These are phyloP conservation scores for Schrenkiella parvula DNA, from an alignment of 345 rosid genomes.

Conservation along the genomic window DNA sequence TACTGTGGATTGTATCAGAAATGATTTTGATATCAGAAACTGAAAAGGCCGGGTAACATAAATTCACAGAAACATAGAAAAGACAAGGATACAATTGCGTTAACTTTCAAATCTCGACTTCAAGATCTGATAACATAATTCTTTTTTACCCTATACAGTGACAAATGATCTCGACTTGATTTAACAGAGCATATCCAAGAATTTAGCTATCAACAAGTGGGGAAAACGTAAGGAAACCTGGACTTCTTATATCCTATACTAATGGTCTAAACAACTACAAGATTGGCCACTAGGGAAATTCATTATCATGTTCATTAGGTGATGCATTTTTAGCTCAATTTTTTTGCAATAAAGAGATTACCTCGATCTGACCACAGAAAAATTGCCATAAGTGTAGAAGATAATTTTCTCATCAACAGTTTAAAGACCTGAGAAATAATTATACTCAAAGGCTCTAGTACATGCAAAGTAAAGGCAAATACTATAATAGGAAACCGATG, in stretches of 20 bases:
- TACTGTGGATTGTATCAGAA: too few species aligned
- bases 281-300: background rate
- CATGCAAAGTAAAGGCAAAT: background rate
- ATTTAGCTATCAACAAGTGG: background rate
- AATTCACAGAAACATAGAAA: background rate
- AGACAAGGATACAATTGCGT: background rate
- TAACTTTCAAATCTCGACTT: background rate
- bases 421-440: background rate
- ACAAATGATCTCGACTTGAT: constrained; percentile 10
- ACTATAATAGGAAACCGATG: background rate
- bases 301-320: background rate
- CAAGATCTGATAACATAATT: constrained; percentile 35
- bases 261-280: background rate
- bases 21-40: too few species aligned
- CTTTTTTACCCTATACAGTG: constrained; percentile 34
- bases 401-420: too few species aligned
- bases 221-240: background rate
- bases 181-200: background rate
- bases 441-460: background rate
- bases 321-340: background rate
- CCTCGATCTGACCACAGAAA: background rate
- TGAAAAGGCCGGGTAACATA: too few species aligned
- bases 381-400: background rate
- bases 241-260: too few species aligned
- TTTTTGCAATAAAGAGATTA: background rate